Percentiles rank a stretch among this genome's conserved stretches.
Conservation (phyloP, 2,329 filamentous ascomycete species). For the Clonostachys solani region DNA sequence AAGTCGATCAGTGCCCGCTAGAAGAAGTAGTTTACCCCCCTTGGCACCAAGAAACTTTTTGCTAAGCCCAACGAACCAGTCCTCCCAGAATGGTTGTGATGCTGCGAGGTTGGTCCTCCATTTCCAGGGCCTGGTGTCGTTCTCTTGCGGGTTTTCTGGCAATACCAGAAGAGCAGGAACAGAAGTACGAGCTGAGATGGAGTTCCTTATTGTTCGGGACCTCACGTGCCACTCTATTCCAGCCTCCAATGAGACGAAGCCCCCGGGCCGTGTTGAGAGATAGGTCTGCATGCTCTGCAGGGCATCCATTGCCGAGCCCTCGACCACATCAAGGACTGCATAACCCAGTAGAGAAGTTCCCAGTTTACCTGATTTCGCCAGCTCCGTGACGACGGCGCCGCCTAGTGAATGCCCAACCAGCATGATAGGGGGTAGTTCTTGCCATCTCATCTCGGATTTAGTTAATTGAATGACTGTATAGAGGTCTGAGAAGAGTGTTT, state of each 20-base stretch:
- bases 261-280: slow-evolving; percentile 72
- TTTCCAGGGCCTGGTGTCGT: slow-evolving; percentile 53
- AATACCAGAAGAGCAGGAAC: slow-evolving; percentile 73
- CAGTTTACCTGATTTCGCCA: slow-evolving; percentile 65
- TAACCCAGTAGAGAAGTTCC: slow-evolving; percentile 73
- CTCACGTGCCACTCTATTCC: slow-evolving; percentile 94
- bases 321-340: slow-evolving; percentile 90
- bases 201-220: slow-evolving; percentile 81
- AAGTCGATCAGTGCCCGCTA: slow-evolving; percentile 85
- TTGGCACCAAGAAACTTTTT: slow-evolving; percentile 78
- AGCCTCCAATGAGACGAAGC: slow-evolving; percentile 72
- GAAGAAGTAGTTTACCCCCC: slow-evolving; percentile 78
- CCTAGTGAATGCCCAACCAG: slow-evolving; percentile 91
- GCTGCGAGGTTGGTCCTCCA: slow-evolving; percentile 83
- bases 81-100: slow-evolving; percentile 90
- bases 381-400: slow-evolving; percentile 83
- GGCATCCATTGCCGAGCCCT: slow-evolving; percentile 92
- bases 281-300: slow-evolving; percentile 93
- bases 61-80: slow-evolving; percentile 87
- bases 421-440: slow-evolving; percentile 66
- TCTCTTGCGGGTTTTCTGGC: slow-evolving; percentile 26
- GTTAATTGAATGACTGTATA: slow-evolving; percentile 65
- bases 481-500: slow-evolving; percentile 70
- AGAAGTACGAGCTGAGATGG: slow-evolving; percentile 76
- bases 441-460: slow-evolving; percentile 67